These are phyloP conservation scores for Fusarium multiceps DNA, from an alignment of 2,329 filamentous ascomycete genomes.

Conservation along the genomic window DNA sequence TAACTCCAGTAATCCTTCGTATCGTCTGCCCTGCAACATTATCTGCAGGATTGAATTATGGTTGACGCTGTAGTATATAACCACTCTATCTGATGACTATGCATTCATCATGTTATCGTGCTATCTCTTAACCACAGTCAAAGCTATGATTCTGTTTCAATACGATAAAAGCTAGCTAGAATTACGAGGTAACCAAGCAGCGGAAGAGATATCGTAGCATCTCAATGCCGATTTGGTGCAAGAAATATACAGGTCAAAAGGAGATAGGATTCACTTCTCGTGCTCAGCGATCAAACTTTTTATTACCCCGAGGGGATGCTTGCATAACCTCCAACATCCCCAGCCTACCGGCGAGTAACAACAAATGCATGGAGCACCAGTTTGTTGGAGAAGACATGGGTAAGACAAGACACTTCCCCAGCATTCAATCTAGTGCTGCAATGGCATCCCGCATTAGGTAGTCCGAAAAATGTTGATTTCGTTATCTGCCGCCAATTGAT, in stretches of 20 bases:
- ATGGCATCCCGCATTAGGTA: constrained; percentile 22
- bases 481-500: background rate
- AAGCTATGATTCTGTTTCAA: background rate
- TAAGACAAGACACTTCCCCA: constrained; percentile 21
- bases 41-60: background rate
- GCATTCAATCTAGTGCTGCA: background rate
- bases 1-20: background rate
- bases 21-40: background rate
- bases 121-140: background rate
- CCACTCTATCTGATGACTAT: background rate
- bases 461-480: background rate
- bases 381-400: constrained; percentile 27
- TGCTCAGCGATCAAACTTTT: background rate
- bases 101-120: background rate
- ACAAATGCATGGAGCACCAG: constrained; percentile 8
- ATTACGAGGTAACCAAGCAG: background rate
- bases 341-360: background rate
- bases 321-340: constrained; percentile 10
- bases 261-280: background rate
- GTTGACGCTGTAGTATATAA: background rate
- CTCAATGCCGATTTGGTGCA: background rate
- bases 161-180: background rate
- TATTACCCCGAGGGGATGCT: constrained; percentile 1
- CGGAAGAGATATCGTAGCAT: background rate
- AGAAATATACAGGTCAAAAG: background rate